Conservation (phyloP, 169 alveolate species). For the Babesia divergens region DNA sequence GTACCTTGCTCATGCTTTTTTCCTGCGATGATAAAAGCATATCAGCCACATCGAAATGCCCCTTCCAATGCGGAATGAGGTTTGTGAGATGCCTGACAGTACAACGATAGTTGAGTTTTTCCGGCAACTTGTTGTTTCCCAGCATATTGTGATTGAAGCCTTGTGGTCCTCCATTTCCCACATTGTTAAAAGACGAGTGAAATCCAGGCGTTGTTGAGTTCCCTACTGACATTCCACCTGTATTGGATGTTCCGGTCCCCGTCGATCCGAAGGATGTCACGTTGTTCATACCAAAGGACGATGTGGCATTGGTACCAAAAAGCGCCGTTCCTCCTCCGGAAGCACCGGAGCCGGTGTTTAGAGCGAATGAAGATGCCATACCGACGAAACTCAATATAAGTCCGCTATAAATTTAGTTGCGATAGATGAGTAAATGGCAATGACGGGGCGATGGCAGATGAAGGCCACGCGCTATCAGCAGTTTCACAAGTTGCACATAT, state of each 20-base stretch:
- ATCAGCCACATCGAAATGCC: constrained; percentile 65
- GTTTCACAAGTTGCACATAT: too few relatives aligned
- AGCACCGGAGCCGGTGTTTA: not conserved
- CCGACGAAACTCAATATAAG: not conserved
- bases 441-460: too few relatives aligned
- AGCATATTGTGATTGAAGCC: not conserved
- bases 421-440: too few relatives aligned
- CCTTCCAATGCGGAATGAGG: constrained; percentile 58
- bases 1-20: constrained; percentile 18
- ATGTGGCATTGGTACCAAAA: not conserved
- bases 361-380: constrained; percentile 11
- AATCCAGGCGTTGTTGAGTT: not conserved
- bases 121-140: not conserved
- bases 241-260: not conserved
- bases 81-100: constrained; percentile 49
- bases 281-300: not conserved
- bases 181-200: not conserved
- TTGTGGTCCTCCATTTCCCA: not conserved
- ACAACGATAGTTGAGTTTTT: constrained; percentile 20
- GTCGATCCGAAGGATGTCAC: constrained; percentile 19
- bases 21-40: constrained; percentile 33
- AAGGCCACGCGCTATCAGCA: too few relatives aligned
- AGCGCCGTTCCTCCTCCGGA: not conserved
- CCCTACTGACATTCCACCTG: not conserved
- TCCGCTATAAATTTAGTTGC: too few relatives aligned